Evolutionary conservation across 257 asterid genomes (phyloP).

Genomic region (Petunia axillaris): DNA sequence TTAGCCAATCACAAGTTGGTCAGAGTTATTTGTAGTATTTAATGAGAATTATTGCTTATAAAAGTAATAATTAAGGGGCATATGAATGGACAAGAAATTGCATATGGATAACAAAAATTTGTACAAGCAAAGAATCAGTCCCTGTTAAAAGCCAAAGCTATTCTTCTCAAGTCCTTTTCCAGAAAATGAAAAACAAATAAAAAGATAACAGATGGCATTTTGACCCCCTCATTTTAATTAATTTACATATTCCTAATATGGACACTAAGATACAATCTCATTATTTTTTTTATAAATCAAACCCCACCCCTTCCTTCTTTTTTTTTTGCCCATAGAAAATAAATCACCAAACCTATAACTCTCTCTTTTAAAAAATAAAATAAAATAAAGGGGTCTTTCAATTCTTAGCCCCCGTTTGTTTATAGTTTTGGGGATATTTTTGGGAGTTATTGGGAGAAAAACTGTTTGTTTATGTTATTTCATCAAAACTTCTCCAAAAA

Average conservation of each 20-base stretch:
- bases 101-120: neutral
- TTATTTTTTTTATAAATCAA: neutral
- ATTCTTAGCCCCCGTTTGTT: too few species aligned
- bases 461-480: too few species aligned
- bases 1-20: neutral
- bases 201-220: conserved; percentile 7
- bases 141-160: neutral
- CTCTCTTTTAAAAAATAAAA: neutral
- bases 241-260: neutral
- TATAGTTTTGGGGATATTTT: too few species aligned
- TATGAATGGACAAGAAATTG: conserved; percentile 13
- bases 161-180: conserved; percentile 8
- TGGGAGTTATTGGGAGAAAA: too few species aligned
- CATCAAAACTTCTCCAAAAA: too few species aligned
- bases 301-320: neutral
- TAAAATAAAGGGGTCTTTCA: neutral
- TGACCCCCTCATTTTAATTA: conserved; percentile 3
- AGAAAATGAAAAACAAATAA: neutral
- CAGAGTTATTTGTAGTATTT: neutral
- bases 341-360: conserved; percentile 16
- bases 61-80: neutral
- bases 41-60: neutral
- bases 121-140: neutral
- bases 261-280: conserved; percentile 16
- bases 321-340: neutral